Percentiles rank a stretch among this genome's conserved stretches.
Conservation (phyloP, 2,329 filamentous ascomycete genomes). For the Claviceps monticola region DNA sequence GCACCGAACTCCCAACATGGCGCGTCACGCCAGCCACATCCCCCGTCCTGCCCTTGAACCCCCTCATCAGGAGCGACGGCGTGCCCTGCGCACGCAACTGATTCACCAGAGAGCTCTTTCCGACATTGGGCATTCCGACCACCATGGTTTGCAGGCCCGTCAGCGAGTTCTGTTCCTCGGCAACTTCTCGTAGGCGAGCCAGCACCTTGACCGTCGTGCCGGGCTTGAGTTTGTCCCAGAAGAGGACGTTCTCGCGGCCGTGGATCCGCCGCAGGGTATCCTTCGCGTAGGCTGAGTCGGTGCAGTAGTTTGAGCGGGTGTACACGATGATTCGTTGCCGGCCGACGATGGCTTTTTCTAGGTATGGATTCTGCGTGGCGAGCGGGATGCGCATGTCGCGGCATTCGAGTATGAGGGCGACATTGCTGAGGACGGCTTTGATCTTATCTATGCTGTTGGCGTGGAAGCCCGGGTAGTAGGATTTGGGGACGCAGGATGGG, state of each 20-base stretch:
- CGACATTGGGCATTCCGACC: constrained; percentile 96
- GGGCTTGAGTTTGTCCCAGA: constrained; percentile 28
- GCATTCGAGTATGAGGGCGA: constrained; percentile 86
- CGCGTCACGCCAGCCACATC: constrained; percentile 81
- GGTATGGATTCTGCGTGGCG: constrained; percentile 77
- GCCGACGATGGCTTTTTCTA: constrained; percentile 63
- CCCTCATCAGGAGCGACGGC: constrained; percentile 21
- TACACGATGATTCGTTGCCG: constrained; percentile 73
- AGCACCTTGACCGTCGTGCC: constrained; percentile 26
- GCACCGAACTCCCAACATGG: constrained; percentile 70
- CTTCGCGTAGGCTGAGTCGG: constrained; percentile 16
- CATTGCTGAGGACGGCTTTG: constrained; percentile 62
- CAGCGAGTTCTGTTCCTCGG: constrained; percentile 36
- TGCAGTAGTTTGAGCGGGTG: constrained; percentile 71
- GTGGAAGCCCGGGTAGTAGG: constrained; percentile 94
- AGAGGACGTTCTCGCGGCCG: constrained; percentile 21
- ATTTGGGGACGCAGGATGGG: constrained; percentile 62
- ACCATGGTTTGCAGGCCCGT: constrained; percentile 75
- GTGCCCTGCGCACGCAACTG: constrained; percentile 64
- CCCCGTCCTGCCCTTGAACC: constrained; percentile 49
- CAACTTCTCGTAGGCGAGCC: constrained; percentile 18
- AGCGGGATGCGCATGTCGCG: constrained; percentile 85
- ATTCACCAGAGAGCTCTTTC: constrained; percentile 92
- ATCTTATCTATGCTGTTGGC: constrained; percentile 67
- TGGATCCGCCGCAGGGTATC: constrained; percentile 20